phyloP scores from a whole-genome alignment of 768 basidiomycete species.

The Tylopilus subfusipes region DNA sequence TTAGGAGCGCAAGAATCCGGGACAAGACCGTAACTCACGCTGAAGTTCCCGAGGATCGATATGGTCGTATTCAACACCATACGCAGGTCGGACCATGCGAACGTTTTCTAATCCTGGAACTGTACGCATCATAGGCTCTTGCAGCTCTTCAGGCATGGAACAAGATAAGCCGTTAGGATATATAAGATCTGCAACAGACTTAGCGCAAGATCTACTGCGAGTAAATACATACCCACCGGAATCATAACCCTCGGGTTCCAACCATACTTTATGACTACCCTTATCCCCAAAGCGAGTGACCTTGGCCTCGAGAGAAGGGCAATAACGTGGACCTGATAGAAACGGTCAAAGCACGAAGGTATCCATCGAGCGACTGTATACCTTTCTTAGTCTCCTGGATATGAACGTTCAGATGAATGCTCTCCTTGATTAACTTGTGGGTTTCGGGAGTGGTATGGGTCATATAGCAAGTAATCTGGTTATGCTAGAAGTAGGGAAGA shows the following conservation, averaged over 20 bases:
- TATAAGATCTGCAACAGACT: constrained; percentile 56
- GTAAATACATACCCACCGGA: constrained; percentile 50
- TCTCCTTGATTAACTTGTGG: constrained; percentile 71
- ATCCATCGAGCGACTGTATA: constrained; percentile 16
- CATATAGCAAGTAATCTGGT: constrained; percentile 70
- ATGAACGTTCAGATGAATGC: constrained; percentile 75
- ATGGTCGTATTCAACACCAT: constrained; percentile 92
- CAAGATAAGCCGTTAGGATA: constrained; percentile 91
- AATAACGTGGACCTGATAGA: constrained; percentile 77
- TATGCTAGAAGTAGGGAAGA: constrained; percentile 42
- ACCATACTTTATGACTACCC: constrained; percentile 71
- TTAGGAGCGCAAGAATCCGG: background rate
- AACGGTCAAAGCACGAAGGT: background rate
- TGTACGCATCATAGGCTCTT: constrained; percentile 79
- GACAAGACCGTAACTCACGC: constrained; percentile 42
- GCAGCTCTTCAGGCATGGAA: constrained; percentile 82
- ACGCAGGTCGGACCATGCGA: constrained; percentile 79
- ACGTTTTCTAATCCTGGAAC: constrained; percentile 83
- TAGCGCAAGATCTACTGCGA: background rate
- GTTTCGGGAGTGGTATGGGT: constrained; percentile 72
- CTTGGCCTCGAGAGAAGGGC: constrained; percentile 87
- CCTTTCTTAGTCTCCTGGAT: constrained; percentile 90
- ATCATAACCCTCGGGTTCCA: constrained; percentile 91
- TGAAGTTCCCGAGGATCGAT: constrained; percentile 80
- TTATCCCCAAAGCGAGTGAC: constrained; percentile 76